These are phyloP conservation scores for Filosporella fistucella DNA, from an alignment of 495 filamentous ascomycete genomes.

Conservation along the genomic window DNA sequence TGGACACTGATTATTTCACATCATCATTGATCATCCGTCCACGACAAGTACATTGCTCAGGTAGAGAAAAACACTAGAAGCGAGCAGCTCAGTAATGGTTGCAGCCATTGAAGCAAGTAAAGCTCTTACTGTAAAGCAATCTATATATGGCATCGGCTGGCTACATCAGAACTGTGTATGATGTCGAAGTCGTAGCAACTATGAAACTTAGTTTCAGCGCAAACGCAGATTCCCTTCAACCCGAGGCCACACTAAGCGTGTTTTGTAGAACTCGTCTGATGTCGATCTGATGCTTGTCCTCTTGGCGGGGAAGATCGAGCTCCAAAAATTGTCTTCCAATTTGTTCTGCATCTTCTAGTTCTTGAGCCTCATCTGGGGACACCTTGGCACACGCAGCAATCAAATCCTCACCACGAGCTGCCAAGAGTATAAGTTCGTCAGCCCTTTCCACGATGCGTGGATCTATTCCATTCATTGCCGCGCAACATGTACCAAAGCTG, in stretches of 20 bases:
- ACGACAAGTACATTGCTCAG: no score
- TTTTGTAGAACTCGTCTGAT: slow-evolving; percentile 19
- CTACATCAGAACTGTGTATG: background rate
- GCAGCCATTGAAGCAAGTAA: no score
- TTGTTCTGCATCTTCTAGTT: slow-evolving; percentile 52
- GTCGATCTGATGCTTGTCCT: background rate
- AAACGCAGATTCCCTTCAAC: slow-evolving; percentile 4
- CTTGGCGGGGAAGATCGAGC: slow-evolving; percentile 17
- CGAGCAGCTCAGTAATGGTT: no score
- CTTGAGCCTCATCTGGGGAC: slow-evolving; percentile 47
- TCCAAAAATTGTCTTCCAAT: slow-evolving; percentile 28
- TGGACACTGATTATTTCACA: no score
- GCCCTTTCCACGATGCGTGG: slow-evolving; percentile 69
- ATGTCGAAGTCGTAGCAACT: slow-evolving; percentile 8
- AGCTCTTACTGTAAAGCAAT: no score
- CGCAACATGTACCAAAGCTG: slow-evolving; percentile 84
- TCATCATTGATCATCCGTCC: no score
- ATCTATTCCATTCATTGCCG: slow-evolving; percentile 78
- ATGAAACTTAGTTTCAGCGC: slow-evolving; percentile 11
- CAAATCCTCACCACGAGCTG: slow-evolving; percentile 69
- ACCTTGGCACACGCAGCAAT: slow-evolving; percentile 61
- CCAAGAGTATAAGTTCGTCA: slow-evolving; percentile 64
- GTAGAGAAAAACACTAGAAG: no score
- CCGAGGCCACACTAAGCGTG: slow-evolving; percentile 14
- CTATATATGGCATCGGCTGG: slow-evolving; percentile 1